A percentile compares a stretch with the other conserved stretches of the same genome.
Evolutionary conservation across 2,329 filamentous ascomycete species (phyloP).

Genomic region (Diplodia seriata): DNA sequence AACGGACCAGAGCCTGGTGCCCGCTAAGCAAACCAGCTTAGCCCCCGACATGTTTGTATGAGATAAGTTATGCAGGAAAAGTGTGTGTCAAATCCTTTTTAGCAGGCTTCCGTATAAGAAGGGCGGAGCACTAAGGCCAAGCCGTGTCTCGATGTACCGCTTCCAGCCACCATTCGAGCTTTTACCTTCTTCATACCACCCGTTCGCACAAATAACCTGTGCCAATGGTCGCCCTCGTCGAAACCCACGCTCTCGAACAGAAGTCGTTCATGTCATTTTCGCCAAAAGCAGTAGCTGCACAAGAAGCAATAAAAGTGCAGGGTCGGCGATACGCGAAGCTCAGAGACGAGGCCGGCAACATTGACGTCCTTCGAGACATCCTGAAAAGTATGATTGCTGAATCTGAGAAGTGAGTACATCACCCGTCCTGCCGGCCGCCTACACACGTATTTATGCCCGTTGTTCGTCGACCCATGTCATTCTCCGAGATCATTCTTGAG

Average conservation of each 20-base stretch:
- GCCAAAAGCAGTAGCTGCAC: conserved; percentile 18
- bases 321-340: conserved; percentile 22
- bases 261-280: conserved; percentile 22
- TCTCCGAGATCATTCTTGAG: not conserved
- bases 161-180: not conserved
- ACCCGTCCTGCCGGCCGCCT: not conserved
- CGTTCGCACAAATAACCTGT: not conserved
- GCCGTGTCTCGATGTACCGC: conserved; percentile 18
- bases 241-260: conserved; percentile 19
- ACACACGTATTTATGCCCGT: not conserved
- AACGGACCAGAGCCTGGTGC: conserved; percentile 14
- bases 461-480: not conserved
- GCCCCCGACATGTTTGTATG: conserved; percentile 28
- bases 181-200: conserved; percentile 1
- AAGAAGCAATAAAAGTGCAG: conserved; percentile 21
- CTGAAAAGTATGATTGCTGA: conserved; percentile 15
- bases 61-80: conserved; percentile 21
- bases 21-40: conserved; percentile 16
- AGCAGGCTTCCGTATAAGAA: conserved; percentile 22
- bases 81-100: conserved; percentile 19
- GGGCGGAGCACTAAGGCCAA: conserved; percentile 26
- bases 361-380: conserved; percentile 15
- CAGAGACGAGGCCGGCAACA: conserved; percentile 19
- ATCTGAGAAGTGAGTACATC: conserved; percentile 20
- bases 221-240: conserved; percentile 25